Percentiles rank a stretch among this genome's conserved stretches.
These are phyloP conservation scores for Davidsoniella neocaledoniae DNA, from an alignment of 2,329 filamentous ascomycete genomes.

Conservation along the genomic window DNA sequence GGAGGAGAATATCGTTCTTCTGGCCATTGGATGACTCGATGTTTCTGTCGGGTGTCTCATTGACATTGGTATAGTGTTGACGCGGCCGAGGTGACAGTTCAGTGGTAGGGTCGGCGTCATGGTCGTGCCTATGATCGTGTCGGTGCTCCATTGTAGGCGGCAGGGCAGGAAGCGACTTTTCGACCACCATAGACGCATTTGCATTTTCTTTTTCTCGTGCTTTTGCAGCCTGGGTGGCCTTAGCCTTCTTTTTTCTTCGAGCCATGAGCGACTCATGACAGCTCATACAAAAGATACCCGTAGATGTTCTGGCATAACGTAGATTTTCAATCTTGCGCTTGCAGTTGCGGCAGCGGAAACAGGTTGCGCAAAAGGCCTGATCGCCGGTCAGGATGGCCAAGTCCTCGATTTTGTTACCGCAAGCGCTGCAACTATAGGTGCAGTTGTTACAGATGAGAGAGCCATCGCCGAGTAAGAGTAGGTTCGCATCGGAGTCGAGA, in stretches of 20 bases:
- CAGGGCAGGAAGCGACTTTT: conserved; percentile 85
- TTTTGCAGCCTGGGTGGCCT: conserved; percentile 40
- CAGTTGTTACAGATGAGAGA: conserved; percentile 99
- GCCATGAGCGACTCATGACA: conserved; percentile 97
- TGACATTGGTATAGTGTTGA: conserved; percentile 21
- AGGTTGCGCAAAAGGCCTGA: conserved; percentile 93
- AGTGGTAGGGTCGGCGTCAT: conserved; percentile 49
- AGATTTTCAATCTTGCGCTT: conserved; percentile 98
- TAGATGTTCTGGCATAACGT: conserved; percentile 89
- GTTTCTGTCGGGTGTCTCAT: conserved; percentile 1
- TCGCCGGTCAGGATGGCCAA: conserved; percentile 93
- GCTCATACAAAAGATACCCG: conserved; percentile 98
- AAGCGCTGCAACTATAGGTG: conserved; percentile 96
- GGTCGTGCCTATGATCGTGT: conserved; percentile 23
- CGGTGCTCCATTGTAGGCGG: conserved; percentile 38
- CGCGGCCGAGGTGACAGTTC: conserved; percentile 51
- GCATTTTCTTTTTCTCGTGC: conserved; percentile 39
- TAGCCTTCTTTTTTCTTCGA: conserved; percentile 70
- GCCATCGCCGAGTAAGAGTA: conserved; percentile 89
- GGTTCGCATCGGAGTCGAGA: conserved; percentile 94
- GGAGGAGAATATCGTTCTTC: conserved; percentile 42
- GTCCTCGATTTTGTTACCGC: conserved; percentile 95
- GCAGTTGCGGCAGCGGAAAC: conserved; percentile 94
- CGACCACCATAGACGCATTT: conserved; percentile 50
- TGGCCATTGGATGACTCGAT: conserved; percentile 27